Percentiles rank a stretch among this genome's conserved stretches.
phyloP scores from a whole-genome alignment of 108 stramenopile species.

The Halocafeteria seosinensis region DNA sequence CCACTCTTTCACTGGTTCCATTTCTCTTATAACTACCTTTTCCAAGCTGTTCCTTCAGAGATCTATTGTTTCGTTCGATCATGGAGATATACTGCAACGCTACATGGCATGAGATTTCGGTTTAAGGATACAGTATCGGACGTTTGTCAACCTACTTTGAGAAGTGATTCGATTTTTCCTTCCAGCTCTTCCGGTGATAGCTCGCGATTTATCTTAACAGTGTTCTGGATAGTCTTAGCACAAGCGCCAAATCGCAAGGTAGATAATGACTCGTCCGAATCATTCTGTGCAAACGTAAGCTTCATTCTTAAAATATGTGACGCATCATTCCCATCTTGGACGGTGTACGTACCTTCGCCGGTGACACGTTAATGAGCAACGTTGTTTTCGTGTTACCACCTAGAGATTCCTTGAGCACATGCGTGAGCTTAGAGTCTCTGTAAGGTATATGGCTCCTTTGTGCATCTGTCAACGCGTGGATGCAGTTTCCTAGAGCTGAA shows the following conservation, averaged over 20 bases:
- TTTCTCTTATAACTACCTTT: too few relatives aligned
- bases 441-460: constrained; percentile 31
- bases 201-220: not conserved
- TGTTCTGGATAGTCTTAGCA: not conserved
- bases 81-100: too few relatives aligned
- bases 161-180: not conserved
- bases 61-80: too few relatives aligned
- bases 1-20: too few relatives aligned
- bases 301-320: too few relatives aligned
- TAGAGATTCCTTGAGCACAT: constrained; percentile 38
- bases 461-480: constrained; percentile 24
- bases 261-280: not conserved
- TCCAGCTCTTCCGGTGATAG: not conserved
- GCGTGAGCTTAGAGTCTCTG: constrained; percentile 44
- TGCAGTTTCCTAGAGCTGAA: constrained; percentile 31
- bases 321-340: too few relatives aligned
- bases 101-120: too few relatives aligned
- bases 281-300: too few relatives aligned
- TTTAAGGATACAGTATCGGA: too few relatives aligned
- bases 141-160: too few relatives aligned
- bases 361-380: constrained; percentile 27
- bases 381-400: constrained; percentile 37
- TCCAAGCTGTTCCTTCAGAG: too few relatives aligned
- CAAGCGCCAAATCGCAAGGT: not conserved
- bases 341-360: too few relatives aligned